Evolutionary conservation across 2,329 filamentous ascomycete genomes (phyloP), one percentile per base, ranked within the genome.

Genomic region (Diaporthe sp.): DNA sequence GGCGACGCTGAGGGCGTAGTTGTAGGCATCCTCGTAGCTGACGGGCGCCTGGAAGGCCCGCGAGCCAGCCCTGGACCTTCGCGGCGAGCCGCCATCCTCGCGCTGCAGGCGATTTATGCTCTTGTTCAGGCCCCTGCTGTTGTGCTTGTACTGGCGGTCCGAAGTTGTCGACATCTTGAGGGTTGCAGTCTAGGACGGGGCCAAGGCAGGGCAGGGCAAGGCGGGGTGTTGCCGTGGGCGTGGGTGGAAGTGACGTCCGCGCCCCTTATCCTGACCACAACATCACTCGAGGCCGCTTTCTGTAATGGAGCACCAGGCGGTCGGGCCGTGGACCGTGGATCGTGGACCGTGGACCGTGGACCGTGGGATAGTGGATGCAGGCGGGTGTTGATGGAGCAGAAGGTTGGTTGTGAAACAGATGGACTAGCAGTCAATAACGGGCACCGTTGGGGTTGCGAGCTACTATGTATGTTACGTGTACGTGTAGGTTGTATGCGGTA

Each of bases 1-100:
- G 79, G 96, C 96, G 79, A 94, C 93, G 77, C 97, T 94, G 73
- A 99, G 91, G 80, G 96, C 95, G 85, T 95, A 98, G 78, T 92
- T 94, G 86, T 97, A 98, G 82, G 95, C 96, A 85, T 98, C 95
- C 80, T 97, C 94, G 83, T 91, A 88, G 79, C 88, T 89, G 78
- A 92, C 87, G 72, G 86, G 84, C 71, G 86, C 82, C 67, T 86
- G 83, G 77, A 87, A 85, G 62, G 86, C 84, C 77, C 84, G 86
- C 65, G 90, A 91, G 46, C 82, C 81, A 13, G 86, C 82, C 78
- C 89, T 86, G 62, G 82, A 78, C 75, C 85, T 84, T 65, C 81
- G 80, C 22, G 65, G 55, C 49, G 62, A 57, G 73, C 62, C 71
- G 79, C 85, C 80, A 76, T 84, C 80, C 83, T 84, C 81, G 79